Percentiles rank a stretch among this genome's conserved stretches.
Evolutionary conservation across 495 filamentous ascomycete genomes (phyloP).

Genomic region (Neurospora pannonica): DNA sequence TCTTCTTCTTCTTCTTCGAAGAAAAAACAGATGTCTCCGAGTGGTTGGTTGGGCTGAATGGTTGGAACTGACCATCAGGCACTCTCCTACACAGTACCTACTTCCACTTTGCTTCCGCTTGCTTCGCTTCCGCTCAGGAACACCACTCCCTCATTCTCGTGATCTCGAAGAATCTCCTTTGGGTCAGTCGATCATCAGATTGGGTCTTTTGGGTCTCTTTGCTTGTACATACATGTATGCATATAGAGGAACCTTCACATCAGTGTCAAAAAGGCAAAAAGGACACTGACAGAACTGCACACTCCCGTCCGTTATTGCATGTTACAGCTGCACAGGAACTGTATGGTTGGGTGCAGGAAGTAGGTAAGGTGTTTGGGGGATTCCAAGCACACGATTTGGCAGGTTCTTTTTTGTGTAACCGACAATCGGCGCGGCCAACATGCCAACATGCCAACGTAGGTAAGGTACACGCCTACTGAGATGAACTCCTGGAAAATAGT

Average conservation of each 20-base stretch:
- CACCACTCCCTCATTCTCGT: not conserved
- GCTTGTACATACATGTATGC: not conserved
- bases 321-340: not conserved
- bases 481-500: too few relatives aligned
- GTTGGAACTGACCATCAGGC: not conserved
- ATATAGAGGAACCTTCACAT: too few relatives aligned
- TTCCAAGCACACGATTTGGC: not conserved
- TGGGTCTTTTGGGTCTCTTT: not conserved
- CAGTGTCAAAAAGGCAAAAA: not conserved
- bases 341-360: not conserved
- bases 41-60: not conserved
- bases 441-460: not conserved
- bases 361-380: not conserved
- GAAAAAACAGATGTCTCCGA: not conserved
- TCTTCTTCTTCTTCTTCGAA: not conserved
- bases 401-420: not conserved
- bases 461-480: too few relatives aligned
- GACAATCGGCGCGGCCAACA: not conserved
- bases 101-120: not conserved
- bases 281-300: not conserved
- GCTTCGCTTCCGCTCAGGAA: not conserved
- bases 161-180: not conserved
- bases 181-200: not conserved
- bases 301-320: not conserved
- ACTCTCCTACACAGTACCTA: not conserved